These are phyloP conservation scores for Cryoendolithus antarcticus DNA, from an alignment of 2,329 filamentous ascomycete genomes.

Conservation along the genomic window DNA sequence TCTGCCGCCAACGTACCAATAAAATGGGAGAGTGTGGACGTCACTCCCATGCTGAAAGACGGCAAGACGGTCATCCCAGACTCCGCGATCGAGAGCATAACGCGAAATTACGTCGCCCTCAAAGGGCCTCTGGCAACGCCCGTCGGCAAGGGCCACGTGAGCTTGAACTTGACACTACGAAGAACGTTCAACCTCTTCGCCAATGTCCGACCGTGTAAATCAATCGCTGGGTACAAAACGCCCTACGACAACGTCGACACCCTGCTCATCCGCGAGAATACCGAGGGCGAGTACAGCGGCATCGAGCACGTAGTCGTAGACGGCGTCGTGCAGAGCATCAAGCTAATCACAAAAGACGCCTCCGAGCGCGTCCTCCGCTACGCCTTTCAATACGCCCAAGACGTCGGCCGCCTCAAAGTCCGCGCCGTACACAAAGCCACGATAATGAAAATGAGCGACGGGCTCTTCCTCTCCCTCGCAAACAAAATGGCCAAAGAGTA, in stretches of 20 bases:
- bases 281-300: slow-evolving; percentile 97
- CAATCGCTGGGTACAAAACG: slow-evolving; percentile 94
- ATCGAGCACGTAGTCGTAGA: slow-evolving; percentile 98
- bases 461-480: slow-evolving; percentile 86
- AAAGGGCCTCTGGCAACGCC: slow-evolving; percentile 98
- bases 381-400: slow-evolving; percentile 94
- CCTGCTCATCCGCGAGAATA: slow-evolving; percentile 97
- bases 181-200: slow-evolving; percentile 99
- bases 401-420: slow-evolving; percentile 91
- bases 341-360: slow-evolving; percentile 93
- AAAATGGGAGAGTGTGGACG: slow-evolving; percentile 94
- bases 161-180: slow-evolving; percentile 94
- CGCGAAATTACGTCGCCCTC: slow-evolving; percentile 90
- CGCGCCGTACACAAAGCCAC: slow-evolving; percentile 98
- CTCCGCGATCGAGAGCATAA: slow-evolving; percentile 83
- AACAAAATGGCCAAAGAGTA: slow-evolving; percentile 85
- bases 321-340: slow-evolving; percentile 97
- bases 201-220: slow-evolving; percentile 96
- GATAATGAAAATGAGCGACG: slow-evolving; percentile 99
- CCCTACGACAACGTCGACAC: slow-evolving; percentile 96
- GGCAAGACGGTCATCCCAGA: slow-evolving; percentile 93
- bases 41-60: slow-evolving; percentile 84
- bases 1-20: slow-evolving; percentile 89
- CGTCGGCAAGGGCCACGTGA: slow-evolving; percentile 97
- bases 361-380: slow-evolving; percentile 92